Percentiles rank a stretch among this genome's conserved stretches.
These are phyloP conservation scores for Pelargonium citronellum DNA, from an alignment of 441 rosid species.

Conservation along the genomic window DNA sequence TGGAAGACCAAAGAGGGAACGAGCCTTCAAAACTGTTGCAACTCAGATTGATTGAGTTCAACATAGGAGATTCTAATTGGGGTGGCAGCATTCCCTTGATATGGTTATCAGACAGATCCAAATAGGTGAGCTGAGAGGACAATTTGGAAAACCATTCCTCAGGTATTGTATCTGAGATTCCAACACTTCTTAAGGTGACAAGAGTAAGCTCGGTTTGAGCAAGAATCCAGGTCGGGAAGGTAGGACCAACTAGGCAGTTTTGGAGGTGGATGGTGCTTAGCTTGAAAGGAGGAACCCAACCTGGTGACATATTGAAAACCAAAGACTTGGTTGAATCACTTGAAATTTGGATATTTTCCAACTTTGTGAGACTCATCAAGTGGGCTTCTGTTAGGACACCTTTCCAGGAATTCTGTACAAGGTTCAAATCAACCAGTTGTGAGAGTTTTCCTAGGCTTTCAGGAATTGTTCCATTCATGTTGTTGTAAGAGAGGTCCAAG, in stretches of 20 bases:
- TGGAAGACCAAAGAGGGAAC: conserved; percentile 42
- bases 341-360: conserved; percentile 25
- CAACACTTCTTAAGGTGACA: conserved; percentile 26
- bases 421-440: conserved; percentile 26
- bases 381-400: conserved; percentile 35
- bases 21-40: conserved; percentile 36
- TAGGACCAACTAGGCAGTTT: conserved; percentile 35
- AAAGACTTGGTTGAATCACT: conserved; percentile 24
- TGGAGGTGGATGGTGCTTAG: conserved; percentile 31
- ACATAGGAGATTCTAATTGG: conserved; percentile 24
- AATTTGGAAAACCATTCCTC: conserved; percentile 33
- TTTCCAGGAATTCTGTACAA: conserved; percentile 32
- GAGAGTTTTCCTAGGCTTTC: conserved; percentile 38
- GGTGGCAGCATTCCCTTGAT: conserved; percentile 36
- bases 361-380: conserved; percentile 29
- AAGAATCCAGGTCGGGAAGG: conserved; percentile 41
- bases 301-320: conserved; percentile 21
- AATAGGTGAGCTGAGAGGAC: conserved; percentile 28
- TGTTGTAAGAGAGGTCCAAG: conserved; percentile 36
- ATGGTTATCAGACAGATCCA: conserved; percentile 37
- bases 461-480: conserved; percentile 43
- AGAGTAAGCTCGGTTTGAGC: conserved; percentile 32
- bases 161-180: conserved; percentile 37
- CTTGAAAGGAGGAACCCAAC: conserved; percentile 40
- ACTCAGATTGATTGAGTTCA: conserved; percentile 31